Evolutionary conservation across 495 filamentous ascomycete genomes (phyloP).

Genomic region (Cercophora sp.): DNA sequence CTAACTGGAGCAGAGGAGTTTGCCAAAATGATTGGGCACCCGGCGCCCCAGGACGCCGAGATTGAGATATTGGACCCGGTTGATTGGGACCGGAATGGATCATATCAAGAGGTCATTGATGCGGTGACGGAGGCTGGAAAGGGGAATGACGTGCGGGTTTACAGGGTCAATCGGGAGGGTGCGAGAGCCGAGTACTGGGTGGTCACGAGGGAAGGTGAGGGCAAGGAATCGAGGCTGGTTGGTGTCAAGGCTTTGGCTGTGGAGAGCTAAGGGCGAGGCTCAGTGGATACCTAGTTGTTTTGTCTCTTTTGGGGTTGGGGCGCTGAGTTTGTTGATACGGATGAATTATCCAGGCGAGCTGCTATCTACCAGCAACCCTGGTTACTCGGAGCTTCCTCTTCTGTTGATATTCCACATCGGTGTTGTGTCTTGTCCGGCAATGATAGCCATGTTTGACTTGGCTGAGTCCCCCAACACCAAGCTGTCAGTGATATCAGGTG

Average conservation of each 20-base stretch:
- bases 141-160: conserved; percentile 68
- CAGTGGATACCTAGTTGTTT: background rate
- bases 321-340: background rate
- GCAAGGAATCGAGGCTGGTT: conserved; percentile 54
- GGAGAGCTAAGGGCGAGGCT: conserved; percentile 52
- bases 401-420: too few species aligned
- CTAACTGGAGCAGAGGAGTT: conserved; percentile 47
- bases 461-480: too few species aligned
- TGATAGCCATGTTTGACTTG: too few species aligned
- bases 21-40: conserved; percentile 52
- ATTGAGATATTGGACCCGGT: conserved; percentile 51
- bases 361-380: too few species aligned
- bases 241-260: conserved; percentile 71
- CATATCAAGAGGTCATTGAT: conserved; percentile 56
- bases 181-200: conserved; percentile 75
- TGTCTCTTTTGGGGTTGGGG: background rate
- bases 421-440: too few species aligned
- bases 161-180: conserved; percentile 56
- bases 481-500: too few species aligned
- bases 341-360: too few species aligned
- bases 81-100: conserved; percentile 59
- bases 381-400: too few species aligned
- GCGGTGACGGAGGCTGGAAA: conserved; percentile 52
- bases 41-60: conserved; percentile 42
- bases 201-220: conserved; percentile 51